Evolutionary conservation across 1,284 basidiomycete species (phyloP), one percentile per base, ranked within the genome.

Genomic region (Rhodotorula mucilaginosa): DNA sequence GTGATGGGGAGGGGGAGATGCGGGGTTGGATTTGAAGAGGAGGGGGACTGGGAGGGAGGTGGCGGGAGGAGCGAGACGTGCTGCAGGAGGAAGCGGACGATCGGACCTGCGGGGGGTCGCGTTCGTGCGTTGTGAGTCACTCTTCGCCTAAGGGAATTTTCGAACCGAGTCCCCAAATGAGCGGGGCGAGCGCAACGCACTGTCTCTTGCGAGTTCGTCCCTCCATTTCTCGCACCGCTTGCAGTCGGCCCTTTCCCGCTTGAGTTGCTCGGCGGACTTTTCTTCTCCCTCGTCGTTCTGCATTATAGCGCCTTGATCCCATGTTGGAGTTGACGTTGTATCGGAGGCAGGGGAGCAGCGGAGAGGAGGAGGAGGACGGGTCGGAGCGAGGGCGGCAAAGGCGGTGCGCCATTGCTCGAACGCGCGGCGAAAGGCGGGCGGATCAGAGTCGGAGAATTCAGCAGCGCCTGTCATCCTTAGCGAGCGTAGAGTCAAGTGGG

Each of bases 11-110:
- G 83, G 1, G 87, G 77, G 31, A 75, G 70, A 59, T 76, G 66
- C 0, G 75, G 67, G 0, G 72, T 71, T 5, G 59, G 46, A 83
- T 61, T 92, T 23, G 54, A 5, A 19, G 49, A 66, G 19, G 59
- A 26, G 18, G 65, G 18, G 1, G 71, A 49, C 1, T 44, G 39
- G 29, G 59, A 59, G 29, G 69, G 86, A 87, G 85, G 73, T 86
- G 88, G 54, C 88, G 92, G 34, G 0, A 89, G 84, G 70, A 88
- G 85, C 23, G 79, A 74, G 49, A 97, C 86, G 78, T 95, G 93
- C 77, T 92, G 90, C 62, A 94, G 84, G 88, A 97, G 91, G 82
- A 96, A 96, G 7, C 89, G 86, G 3, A 96, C 87, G 13, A 88
- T 84, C 15, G 93, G 92, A 80, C 92, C 93, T 95, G 78, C 7